Conservation (phyloP, 371 early-diverging fungal species). For the Apophysomyces elegans region DNA sequence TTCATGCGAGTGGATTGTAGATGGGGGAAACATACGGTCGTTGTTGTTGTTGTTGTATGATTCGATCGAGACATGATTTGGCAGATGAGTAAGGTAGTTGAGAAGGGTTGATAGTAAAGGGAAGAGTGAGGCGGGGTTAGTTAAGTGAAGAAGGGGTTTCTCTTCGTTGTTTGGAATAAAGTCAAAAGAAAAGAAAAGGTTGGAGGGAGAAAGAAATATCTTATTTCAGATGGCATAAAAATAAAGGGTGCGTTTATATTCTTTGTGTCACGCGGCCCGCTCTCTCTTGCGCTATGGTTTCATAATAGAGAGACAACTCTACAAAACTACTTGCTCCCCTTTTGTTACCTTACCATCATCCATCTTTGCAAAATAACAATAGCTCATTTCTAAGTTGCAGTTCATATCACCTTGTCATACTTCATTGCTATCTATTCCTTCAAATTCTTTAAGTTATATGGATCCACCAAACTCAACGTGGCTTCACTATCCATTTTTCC, state of each 20-base stretch:
- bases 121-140: neutral
- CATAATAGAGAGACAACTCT: constrained; percentile 2
- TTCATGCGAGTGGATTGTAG: too few species aligned
- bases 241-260: constrained; percentile 4
- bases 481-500: too few species aligned
- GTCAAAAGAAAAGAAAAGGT: constrained; percentile 14
- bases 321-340: neutral
- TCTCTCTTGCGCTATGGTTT: constrained; percentile 1
- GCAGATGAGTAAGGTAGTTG: constrained; percentile 10
- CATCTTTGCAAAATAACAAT: too few species aligned
- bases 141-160: neutral
- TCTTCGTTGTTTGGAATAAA: constrained; percentile 8
- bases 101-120: constrained; percentile 2
- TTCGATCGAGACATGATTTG: constrained; percentile 25
- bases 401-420: too few species aligned
- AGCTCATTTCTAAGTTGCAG: too few species aligned
- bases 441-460: too few species aligned
- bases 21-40: constrained; percentile 17
- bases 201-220: constrained; percentile 7
- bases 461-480: too few species aligned
- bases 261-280: constrained; percentile 11
- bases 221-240: constrained; percentile 3
- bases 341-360: too few species aligned
- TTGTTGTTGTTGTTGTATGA: constrained; percentile 23
- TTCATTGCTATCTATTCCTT: too few species aligned